Base-by-base conservation (phyloP, 345 rosid genomes). In the Dimocarpus longan region DNA sequence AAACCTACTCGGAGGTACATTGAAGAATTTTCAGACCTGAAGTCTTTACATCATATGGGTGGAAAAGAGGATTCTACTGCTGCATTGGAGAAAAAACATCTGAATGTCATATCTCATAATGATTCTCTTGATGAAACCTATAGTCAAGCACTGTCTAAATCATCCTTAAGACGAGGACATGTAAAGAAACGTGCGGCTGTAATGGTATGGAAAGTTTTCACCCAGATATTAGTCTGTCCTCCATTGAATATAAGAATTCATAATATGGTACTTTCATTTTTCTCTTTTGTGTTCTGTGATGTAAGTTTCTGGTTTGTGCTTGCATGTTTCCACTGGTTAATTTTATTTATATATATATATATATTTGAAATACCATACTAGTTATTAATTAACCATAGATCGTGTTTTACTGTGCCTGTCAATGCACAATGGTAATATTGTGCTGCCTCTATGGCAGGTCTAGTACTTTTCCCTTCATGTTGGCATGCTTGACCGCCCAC, bases 1-100 rank as follows among this genome's bases (percentile, higher is more conserved):
- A 84, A 74, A 80, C 87, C 91, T 78, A 85, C 90, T 11, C 83
- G 59, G 80, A 87, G 91, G 83, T 89, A 82, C 60, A 79, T 87
- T 67, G 92, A 92, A 81, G 91, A 89, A 82, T 77, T 67, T 78
- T 84, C 87, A 57, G 80, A 77, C 24, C 57, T 79, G 78, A 73
- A 71, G 71, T 76, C 78, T 11, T 70, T 48, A 73, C 59, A 32
- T 77, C 26, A 71, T 22, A 50, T 76, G 44, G 43, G 60, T 66
- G 73, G 71, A 66, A 74, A 74, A 54, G 83, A 81, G 24, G 64
- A 54, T 68, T 78, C 69, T 57, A n/a, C 59, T 65, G 19, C 76
- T 80, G 60, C 68, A 60, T 74, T 77, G 68, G 69, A 71, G 63
- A 82, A 74, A 77, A 82, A 85, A 75, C 54, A 24, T 78, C 71